Evolutionary conservation across 805 yeast genomes (phyloP).

Genomic region (Priceomyces fermenticarens): DNA sequence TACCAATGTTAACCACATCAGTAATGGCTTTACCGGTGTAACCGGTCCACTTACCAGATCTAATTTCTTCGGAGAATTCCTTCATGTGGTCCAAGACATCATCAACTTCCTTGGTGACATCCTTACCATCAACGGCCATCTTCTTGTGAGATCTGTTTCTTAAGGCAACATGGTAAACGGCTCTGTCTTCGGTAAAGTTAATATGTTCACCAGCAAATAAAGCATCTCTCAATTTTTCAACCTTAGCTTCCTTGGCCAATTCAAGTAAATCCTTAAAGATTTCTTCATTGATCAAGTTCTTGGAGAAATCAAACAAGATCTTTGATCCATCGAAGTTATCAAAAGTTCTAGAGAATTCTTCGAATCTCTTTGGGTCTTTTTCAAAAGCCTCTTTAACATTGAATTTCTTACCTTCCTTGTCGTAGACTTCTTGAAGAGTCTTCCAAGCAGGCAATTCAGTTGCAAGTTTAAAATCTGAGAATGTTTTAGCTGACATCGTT

Average conservation of each 20-base stretch:
- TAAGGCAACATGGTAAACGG: conserved; percentile 94
- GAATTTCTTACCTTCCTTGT: conserved; percentile 65
- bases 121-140: conserved; percentile 84
- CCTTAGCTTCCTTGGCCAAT: conserved; percentile 87
- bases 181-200: conserved; percentile 94
- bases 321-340: conserved; percentile 82
- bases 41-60: conserved; percentile 96
- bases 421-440: conserved; percentile 67
- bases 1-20: conserved; percentile 95
- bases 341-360: conserved; percentile 73
- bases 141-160: conserved; percentile 86
- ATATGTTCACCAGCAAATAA: conserved; percentile 93
- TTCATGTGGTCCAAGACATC: conserved; percentile 92
- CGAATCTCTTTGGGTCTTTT: conserved; percentile 71
- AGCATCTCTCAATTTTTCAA: conserved; percentile 81
- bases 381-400: conserved; percentile 76
- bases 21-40: conserved; percentile 93
- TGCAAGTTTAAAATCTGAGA: conserved; percentile 49
- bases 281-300: conserved; percentile 88
- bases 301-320: conserved; percentile 91
- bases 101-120: conserved; percentile 91
- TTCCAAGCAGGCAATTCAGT: conserved; percentile 84
- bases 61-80: conserved; percentile 84
- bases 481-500: neutral
- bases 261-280: conserved; percentile 62